phyloP scores from a whole-genome alignment of 2,329 filamentous ascomycete genomes.

The Immersiporthe knoxdaviesiana region DNA sequence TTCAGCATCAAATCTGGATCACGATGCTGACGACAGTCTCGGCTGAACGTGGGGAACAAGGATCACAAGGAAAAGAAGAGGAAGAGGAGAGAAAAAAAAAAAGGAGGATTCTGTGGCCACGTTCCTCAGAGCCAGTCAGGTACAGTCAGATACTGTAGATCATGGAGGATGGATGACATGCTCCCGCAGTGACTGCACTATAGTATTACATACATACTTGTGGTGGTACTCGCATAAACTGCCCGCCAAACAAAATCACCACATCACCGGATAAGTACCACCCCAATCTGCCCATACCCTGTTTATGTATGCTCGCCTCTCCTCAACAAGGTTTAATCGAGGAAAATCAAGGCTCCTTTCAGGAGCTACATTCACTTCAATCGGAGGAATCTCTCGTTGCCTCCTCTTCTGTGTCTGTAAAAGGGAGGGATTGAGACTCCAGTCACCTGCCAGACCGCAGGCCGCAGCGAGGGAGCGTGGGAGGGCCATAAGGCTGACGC shows the following conservation, averaged over 20 bases:
- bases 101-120: background rate
- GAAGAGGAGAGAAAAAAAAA: background rate
- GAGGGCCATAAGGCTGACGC: conserved; percentile 2
- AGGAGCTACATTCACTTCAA: background rate
- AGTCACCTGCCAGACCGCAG: background rate
- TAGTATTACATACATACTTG: background rate
- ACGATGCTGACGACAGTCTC: background rate
- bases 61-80: too few species aligned
- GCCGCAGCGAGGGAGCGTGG: background rate
- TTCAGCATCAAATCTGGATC: background rate
- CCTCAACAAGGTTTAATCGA: background rate
- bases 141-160: background rate
- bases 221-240: background rate
- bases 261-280: background rate
- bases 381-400: background rate
- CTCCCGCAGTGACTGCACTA: background rate
- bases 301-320: background rate
- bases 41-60: background rate
- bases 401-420: background rate
- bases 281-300: background rate
- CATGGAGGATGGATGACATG: background rate
- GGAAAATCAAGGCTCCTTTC: background rate
- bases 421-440: background rate
- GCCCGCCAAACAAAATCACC: background rate
- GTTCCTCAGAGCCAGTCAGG: background rate